Evolutionary conservation across 1,139 yeast genomes (phyloP), one percentile per base, ranked within the genome.

Genomic region (Suhomyces anneliseae): DNA sequence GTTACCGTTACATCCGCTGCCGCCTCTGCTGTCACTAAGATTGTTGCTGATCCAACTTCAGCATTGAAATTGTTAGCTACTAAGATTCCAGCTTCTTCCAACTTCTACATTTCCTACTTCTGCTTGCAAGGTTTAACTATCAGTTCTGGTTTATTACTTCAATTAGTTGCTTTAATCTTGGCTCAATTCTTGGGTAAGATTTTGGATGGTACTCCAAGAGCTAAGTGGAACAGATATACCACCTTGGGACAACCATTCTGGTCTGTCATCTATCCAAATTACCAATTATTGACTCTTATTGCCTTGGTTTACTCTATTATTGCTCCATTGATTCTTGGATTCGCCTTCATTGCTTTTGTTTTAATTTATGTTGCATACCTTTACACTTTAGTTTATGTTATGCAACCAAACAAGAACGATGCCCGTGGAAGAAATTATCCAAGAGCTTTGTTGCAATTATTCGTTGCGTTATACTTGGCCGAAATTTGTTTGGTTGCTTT

Each of bases 1-100:
- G 79, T 89, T 45, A 89, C 97, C 1, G 65, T 89, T 49, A 76
- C 96, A 19, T 88, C 96, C 10, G 82, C 97, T 40, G 78, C 79
- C 37, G 88, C 95, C 11, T 74, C 95, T 10, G 76, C 93, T 2
- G 84, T 85, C 4, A 81, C 82, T 7, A 68, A 76, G 11, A 79
- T 82, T 49, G 65, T 74, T 15, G 61, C 68, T 11, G 64, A 82
- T 12, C 90, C 92, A 34, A 52, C 68, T 3, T 58, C 67, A 34
- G 87, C 86, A 6, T 75, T 85, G 79, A 64, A 69, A 2, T 62
- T 84, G 42, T 72, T 86, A 55, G 81, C 87, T 6, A 56, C 72
- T 29, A 82, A 83, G 52, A 70, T 86, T 50, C 93, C 93, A 44
- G 79, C 79, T 29, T 27, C 90, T 24, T 82, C 90, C n/a, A 85